Base-by-base conservation (phyloP, 2,329 filamentous ascomycete species). In the Pseudogymnoascus sp. region DNA sequence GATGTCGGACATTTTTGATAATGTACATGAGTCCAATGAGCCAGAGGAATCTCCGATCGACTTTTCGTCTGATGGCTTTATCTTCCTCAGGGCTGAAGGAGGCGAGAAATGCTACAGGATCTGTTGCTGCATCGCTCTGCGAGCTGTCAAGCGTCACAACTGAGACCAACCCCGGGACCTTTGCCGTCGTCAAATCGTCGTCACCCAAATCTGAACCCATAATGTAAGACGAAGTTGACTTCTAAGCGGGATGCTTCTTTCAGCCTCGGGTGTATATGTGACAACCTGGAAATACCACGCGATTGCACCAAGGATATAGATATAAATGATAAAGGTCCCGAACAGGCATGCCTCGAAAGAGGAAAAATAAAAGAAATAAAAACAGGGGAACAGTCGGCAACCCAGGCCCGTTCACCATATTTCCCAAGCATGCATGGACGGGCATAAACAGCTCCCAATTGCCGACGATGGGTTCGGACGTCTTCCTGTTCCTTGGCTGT, bases 11-110 rank as follows among this genome's bases (percentile, higher is more conserved):
- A 64, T 75, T 73, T 61, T 79, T 79, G 61, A 79, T 73, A 67
- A 78, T 72, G 65, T 75, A 78, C 69, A 77, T 75, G 6, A 76
- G 63, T 1, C 74, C 76, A 40, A 78, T 77, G 6, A 79, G 67
- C 14, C 72, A 65, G 4, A 76, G 64, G 62, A 78, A 77, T 8
- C 72, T 69, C 56, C 67, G 63, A 60, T 78, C 72, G 3, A 79
- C 76, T 65, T 79, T 79, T 59, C 70, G 67, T 71, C 76, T 75
- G 64, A 78, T 76, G 0, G 66, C 64, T 33, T 69, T 71, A 59
- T 76, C 76, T 59, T 79, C 76, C 56, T 74, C 73, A 0, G 72
- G 70, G 6, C 71, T 74, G 64, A 79, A 79, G 0, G 73, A 71
- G 1, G 72, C 71, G 2, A 78, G 70, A 59, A 79, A 77, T 1